phyloP scores from a whole-genome alignment of 2,329 filamentous ascomycete species.

The Colletotrichum navitas region DNA sequence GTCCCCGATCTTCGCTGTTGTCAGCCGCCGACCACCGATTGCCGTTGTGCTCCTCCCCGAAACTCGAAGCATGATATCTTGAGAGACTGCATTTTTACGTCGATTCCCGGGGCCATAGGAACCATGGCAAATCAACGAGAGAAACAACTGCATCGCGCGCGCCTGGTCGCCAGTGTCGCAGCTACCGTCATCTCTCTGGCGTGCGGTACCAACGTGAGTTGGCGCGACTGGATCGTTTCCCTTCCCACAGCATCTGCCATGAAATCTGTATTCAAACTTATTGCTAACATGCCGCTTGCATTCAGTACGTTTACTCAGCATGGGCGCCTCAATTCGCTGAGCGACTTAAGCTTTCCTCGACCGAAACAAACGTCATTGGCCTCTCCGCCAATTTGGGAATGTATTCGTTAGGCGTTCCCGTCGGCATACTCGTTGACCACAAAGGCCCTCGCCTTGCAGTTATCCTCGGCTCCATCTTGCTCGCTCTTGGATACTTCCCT shows the following conservation, averaged over 20 bases:
- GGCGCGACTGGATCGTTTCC: conserved; percentile 14
- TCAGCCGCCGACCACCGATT: not conserved
- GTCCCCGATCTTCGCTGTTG: conserved; percentile 9
- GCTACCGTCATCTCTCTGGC: conserved; percentile 88
- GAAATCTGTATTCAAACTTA: not conserved
- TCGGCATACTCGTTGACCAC: conserved; percentile 88
- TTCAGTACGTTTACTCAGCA: conserved; percentile 95
- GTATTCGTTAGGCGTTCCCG: conserved; percentile 90
- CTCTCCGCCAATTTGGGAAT: conserved; percentile 90
- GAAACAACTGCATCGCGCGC: conserved; percentile 69
- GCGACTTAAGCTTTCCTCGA: conserved; percentile 87
- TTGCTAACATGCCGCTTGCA: conserved; percentile 17
- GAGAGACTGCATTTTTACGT: not conserved
- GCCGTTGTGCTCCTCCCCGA: not conserved
- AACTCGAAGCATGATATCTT: conserved; percentile 29
- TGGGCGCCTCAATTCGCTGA: conserved; percentile 97
- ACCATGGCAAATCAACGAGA: conserved; percentile 50
- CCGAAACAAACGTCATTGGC: conserved; percentile 91
- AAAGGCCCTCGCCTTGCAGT: conserved; percentile 85
- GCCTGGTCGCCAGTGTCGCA: conserved; percentile 85
- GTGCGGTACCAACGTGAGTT: conserved; percentile 89
- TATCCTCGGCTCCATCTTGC: conserved; percentile 77
- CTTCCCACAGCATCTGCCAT: not conserved
- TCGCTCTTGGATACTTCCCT: conserved; percentile 87
- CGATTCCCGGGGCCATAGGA: not conserved